These are phyloP conservation scores for Beta lomatogona DNA, from an alignment of 179 eudicot species.

Conservation along the genomic window DNA sequence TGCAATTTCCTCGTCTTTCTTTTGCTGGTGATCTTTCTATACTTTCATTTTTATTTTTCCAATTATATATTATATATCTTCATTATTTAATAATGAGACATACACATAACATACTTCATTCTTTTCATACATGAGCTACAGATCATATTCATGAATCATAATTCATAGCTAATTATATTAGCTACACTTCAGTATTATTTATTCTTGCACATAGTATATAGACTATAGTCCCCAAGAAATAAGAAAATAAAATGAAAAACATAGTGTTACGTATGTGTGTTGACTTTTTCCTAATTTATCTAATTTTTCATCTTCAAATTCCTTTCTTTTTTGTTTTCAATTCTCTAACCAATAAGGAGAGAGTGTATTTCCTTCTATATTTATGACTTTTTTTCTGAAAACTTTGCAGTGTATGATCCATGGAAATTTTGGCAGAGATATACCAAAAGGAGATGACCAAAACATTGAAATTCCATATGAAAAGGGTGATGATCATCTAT, in stretches of 20 bases:
- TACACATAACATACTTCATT: neutral
- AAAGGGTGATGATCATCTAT: constrained; percentile 13
- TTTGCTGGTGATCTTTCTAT: constrained; percentile 37
- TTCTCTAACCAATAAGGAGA: neutral
- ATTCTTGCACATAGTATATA: too few relatives aligned
- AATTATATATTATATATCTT: neutral
- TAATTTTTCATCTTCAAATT: neutral
- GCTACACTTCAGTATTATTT: too few relatives aligned
- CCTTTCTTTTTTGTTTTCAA: neutral
- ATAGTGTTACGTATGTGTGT: neutral
- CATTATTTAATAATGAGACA: neutral
- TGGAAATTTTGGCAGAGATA: constrained; percentile 33
- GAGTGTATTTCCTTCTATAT: neutral
- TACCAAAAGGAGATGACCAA: constrained; percentile 22
- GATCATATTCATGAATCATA: too few relatives aligned
- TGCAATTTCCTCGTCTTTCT: constrained; percentile 36
- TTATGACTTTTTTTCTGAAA: neutral
- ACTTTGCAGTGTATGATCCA: constrained; percentile 31
- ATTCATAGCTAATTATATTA: too few relatives aligned
- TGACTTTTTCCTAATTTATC: neutral
- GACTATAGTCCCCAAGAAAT: too few relatives aligned
- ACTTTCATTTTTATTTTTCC: neutral
- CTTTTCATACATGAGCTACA: too few relatives aligned
- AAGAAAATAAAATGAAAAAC: neutral
- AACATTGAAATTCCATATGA: constrained; percentile 20